phyloP scores from a whole-genome alignment of 2,329 filamentous ascomycete species.

The Neocucurbitaria cava region DNA sequence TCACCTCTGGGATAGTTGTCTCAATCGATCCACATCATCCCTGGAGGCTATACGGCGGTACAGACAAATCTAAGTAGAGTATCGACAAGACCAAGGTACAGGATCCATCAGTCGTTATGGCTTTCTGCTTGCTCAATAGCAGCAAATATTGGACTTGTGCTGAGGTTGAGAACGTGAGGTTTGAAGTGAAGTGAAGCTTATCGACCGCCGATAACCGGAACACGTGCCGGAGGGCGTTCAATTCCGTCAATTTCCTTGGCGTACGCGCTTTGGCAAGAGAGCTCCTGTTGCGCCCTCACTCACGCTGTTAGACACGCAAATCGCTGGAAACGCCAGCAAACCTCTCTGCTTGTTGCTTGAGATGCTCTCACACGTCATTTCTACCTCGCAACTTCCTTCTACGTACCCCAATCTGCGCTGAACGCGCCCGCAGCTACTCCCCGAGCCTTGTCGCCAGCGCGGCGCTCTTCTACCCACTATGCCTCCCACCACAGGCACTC shows the following conservation, averaged over 20 bases:
- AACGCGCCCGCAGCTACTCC: slow-evolving; percentile 27
- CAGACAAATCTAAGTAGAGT: background rate
- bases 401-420: slow-evolving; percentile 17
- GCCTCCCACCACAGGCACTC: slow-evolving; percentile 45
- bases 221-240: slow-evolving; percentile 11
- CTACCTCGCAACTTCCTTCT: slow-evolving; percentile 22
- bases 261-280: slow-evolving; percentile 14
- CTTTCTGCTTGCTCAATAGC: background rate
- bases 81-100: background rate
- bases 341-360: slow-evolving; percentile 27
- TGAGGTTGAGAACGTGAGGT: background rate
- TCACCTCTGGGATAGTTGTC: background rate
- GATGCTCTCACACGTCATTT: slow-evolving; percentile 37
- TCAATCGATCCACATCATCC: background rate
- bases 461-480: slow-evolving; percentile 34
- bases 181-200: background rate
- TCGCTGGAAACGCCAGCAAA: slow-evolving; percentile 29
- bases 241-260: slow-evolving; percentile 32
- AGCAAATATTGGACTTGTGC: background rate
- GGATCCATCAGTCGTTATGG: background rate
- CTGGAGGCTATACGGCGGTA: background rate
- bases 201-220: slow-evolving; percentile 12
- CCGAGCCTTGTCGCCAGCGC: slow-evolving; percentile 21
- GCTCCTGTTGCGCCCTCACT: slow-evolving; percentile 20
- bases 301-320: slow-evolving; percentile 21